Base-by-base conservation (phyloP, 2,329 filamentous ascomycete genomes). In the Stylonectria norvegica region DNA sequence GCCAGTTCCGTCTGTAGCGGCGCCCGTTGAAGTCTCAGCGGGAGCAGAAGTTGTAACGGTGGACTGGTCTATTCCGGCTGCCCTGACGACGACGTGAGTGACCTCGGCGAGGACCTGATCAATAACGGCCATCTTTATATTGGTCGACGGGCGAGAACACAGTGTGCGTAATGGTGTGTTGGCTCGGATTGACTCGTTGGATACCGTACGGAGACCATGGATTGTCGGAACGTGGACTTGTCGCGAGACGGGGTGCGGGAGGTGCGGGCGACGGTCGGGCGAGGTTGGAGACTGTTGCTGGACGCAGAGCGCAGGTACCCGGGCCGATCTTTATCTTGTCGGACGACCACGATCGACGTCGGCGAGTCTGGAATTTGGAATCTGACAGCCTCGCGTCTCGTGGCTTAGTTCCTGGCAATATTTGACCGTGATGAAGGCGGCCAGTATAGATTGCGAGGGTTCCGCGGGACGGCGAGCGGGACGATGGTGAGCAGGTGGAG, bases 161-260 rank as follows among this genome's bases (percentile, higher is more conserved):
- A 45, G 38, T 38, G 36, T 47, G 54, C 45, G 40, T 36, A 39
- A 43, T 39, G 34, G 19, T 50, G 41, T 8, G 29, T 27, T 42
- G 44, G 45, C 50, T 57, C 54, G 49, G 49, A 57, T 57, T 56
- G 47, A 52, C 33, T 56, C 50, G 51, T 39, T 42, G 44, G 42
- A 37, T 55, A 43, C 54, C 49, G 50, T 50, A 42, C 41, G 54
- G 49, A 42, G 49, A 57, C 54, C 54, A 57, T 57, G 54, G 42
- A 48, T 45, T 40, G 43, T 48, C 43, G 41, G 39, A 23, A 42
- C 39, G 32, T 28, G 41, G 37, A 49, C 45, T 43, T 42, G 45
- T 53, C 38, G 43, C 29, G 33, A 17, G 38, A 36, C 29, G 28
- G 23, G 19, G 37, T 32, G 29, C 27, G 34, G 31, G 30, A 25